A percentile compares a stretch with the other conserved stretches of the same genome.
phyloP scores from a whole-genome alignment of 2,329 filamentous ascomycete species.

The Fusarium vanettenii region DNA sequence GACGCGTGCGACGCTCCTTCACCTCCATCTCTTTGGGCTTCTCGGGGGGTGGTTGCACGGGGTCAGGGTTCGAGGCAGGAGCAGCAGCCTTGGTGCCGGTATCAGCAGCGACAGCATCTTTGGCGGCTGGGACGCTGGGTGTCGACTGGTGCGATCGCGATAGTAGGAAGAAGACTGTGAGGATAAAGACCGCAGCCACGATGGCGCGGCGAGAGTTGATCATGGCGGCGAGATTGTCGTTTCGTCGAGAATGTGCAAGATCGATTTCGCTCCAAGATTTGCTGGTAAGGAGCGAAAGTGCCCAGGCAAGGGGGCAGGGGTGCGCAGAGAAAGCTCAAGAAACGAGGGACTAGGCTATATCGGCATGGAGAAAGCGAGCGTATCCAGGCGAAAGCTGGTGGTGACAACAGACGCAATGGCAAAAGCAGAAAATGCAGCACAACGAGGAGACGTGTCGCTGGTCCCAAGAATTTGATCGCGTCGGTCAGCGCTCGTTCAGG shows the following conservation, averaged over 20 bases:
- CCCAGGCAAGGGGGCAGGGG: constrained; percentile 31
- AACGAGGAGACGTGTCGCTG: constrained; percentile 17
- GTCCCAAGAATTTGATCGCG: constrained; percentile 23
- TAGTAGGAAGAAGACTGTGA: constrained; percentile 77
- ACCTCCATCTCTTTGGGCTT: constrained; percentile 33
- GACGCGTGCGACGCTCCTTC: constrained; percentile 40
- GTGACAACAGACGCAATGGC: constrained; percentile 20
- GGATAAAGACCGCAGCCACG: constrained; percentile 74
- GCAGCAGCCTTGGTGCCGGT: constrained; percentile 33
- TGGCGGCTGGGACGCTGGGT: constrained; percentile 29
- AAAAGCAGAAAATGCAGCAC: constrained; percentile 24
- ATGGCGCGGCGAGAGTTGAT: constrained; percentile 82
- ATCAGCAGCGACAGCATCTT: constrained; percentile 26
- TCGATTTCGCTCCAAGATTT: constrained; percentile 26
- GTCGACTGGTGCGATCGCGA: constrained; percentile 66
- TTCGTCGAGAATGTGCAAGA: constrained; percentile 21
- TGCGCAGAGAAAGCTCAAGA: constrained; percentile 21
- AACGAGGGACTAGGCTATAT: constrained; percentile 32
- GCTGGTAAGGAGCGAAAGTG: constrained; percentile 34
- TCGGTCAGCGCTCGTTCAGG: constrained; percentile 14
- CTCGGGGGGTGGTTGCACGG: constrained; percentile 25
- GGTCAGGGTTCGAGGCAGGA: constrained; percentile 36
- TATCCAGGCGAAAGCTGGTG: constrained; percentile 23
- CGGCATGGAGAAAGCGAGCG: constrained; percentile 37
- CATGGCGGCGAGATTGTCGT: constrained; percentile 62